Evolutionary conservation across 2,329 filamentous ascomycete species (phyloP).

Genomic region (Cercospora sp.): DNA sequence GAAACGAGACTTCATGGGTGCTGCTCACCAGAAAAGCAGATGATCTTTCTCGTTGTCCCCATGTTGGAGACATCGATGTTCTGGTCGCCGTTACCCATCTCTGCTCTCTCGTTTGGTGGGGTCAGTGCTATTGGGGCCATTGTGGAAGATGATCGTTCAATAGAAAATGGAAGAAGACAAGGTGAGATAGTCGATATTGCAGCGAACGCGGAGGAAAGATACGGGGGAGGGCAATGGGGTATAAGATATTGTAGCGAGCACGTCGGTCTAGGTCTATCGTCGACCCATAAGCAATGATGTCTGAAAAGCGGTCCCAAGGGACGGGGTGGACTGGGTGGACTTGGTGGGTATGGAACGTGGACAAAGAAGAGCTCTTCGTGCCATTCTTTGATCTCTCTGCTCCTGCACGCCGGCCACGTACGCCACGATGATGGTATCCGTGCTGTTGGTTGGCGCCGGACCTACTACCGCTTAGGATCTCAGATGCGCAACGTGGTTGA

Average conservation of each 20-base stretch:
- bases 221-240: not conserved
- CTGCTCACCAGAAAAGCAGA: constrained; percentile 57
- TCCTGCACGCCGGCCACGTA: not conserved
- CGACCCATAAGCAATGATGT: constrained; percentile 5
- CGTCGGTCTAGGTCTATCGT: not conserved
- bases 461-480: not conserved
- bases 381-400: not conserved
- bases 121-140: constrained; percentile 37
- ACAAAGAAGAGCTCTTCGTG: not conserved
- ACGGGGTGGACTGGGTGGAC: constrained; percentile 3
- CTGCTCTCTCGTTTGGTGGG: constrained; percentile 34
- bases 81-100: constrained; percentile 18
- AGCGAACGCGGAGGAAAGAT: not conserved
- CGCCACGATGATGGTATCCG: constrained; percentile 6
- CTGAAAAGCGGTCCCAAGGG: constrained; percentile 6
- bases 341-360: constrained; percentile 4
- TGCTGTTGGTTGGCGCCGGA: not conserved
- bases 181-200: not conserved
- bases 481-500: constrained; percentile 12
- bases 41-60: constrained; percentile 57
- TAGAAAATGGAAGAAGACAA: not conserved
- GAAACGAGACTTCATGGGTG: constrained; percentile 17
- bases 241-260: not conserved
- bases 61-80: constrained; percentile 28
- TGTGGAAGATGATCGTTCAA: constrained; percentile 7